phyloP scores from a whole-genome alignment of 768 basidiomycete genomes.

The Gautieria morchelliformis region DNA sequence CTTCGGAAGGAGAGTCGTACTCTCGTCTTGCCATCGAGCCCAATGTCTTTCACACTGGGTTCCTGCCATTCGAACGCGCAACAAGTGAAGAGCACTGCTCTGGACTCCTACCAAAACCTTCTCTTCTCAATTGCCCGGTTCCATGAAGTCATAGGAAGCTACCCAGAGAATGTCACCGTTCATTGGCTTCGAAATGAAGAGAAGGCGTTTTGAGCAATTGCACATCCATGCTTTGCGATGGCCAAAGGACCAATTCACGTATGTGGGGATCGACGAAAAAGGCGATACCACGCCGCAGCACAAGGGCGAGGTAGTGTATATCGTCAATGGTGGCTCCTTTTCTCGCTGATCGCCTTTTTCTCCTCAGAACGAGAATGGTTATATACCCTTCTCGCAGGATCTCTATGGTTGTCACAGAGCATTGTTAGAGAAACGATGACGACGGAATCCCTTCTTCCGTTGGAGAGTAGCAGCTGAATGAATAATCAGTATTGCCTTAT shows the following conservation, averaged over 20 bases:
- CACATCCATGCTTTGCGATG: conserved; percentile 76
- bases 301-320: conserved; percentile 60
- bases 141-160: conserved; percentile 69
- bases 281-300: conserved; percentile 28
- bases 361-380: conserved; percentile 62
- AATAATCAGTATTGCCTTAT: too few species aligned
- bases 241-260: conserved; percentile 56
- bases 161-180: conserved; percentile 75
- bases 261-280: conserved; percentile 70
- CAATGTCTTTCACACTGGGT: conserved; percentile 36
- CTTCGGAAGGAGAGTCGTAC: conserved; percentile 90
- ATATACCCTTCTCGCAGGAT: conserved; percentile 64
- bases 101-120: conserved; percentile 90
- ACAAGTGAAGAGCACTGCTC: conserved; percentile 80
- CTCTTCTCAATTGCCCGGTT: conserved; percentile 87
- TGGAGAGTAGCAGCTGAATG: conserved; percentile 15
- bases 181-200: conserved; percentile 89
- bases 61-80: conserved; percentile 38
- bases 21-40: conserved; percentile 61
- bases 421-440: conserved; percentile 59
- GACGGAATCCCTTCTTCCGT: conserved; percentile 57
- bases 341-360: too few species aligned
- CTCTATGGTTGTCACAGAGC: conserved; percentile 78
- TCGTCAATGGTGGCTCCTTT: too few species aligned
- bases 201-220: conserved; percentile 68